Evolutionary conservation across 2,329 filamentous ascomycete species (phyloP), one percentile per base, ranked within the genome.

Genomic region (Pseudogymnoascus sp.): DNA sequence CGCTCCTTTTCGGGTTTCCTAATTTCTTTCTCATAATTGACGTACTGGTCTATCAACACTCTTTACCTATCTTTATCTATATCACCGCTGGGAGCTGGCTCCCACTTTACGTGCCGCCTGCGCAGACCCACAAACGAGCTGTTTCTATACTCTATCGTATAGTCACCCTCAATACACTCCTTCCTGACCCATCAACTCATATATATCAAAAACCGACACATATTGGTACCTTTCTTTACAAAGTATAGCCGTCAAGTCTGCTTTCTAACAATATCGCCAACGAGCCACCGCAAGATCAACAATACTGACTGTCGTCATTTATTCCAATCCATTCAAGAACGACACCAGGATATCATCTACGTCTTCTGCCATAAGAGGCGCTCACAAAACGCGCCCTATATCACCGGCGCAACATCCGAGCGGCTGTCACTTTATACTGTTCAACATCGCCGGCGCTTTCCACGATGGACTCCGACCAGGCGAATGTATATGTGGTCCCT

Each of bases 1-100:
- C 80, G 72, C 78, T 82, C 79, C 77, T 80, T 82, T 78, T 73
- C 65, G 68, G 64, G 66, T 69, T 72, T 75, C 72, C 74, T 75
- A 76, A 75, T 74, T 73, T 74, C 72, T 72, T 72, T 76, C 73
- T 72, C 68, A 71, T 73, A 55, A 21, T 55, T 35, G 49, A 55
- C 29, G 49, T 55, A 55, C 29, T 33, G 29, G 29, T 55, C 49
- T 35, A 55, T 55, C 29, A 35, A 55, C 49, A 55, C 26, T 55
- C 49, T 55, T 55, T 55, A 55, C 49, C 33, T 35, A 55, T 33
- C 49, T 72, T 74, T 73, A 72, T 75, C 74, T 78, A 78, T 78
- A 78, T 72, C 73, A 74, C 49, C 29, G 10, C 78, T 78, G 78
- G 76, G 80, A 83, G 80, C 80, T 81, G 80, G 81, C 76, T 81